Base-by-base conservation (phyloP, 306 rosid genomes). In the Mimosa pudica region DNA sequence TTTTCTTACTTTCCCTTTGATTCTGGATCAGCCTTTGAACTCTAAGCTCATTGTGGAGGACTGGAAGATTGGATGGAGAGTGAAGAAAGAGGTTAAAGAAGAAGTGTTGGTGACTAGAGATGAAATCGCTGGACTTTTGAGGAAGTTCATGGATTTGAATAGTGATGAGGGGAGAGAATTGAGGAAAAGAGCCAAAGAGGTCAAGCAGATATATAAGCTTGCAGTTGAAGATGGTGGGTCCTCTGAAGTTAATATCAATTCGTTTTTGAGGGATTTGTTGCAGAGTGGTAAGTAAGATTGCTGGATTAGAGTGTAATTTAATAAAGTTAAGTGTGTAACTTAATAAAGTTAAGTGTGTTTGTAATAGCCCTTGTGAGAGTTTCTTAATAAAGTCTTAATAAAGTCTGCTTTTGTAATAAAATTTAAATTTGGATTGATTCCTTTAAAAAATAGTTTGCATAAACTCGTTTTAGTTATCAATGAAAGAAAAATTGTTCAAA, bases 41-140 rank as follows among this genome's bases (percentile, higher is more conserved):
- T 66, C 86, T 79, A 82, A 70, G 77, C 10, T 80, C 8, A 72
- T 90, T 3, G 89, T 82, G 13, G 89, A 88, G 46, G 87, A 87
- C 63, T 90, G 94, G 92, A 88, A 85, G 60, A 57, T 76, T 61
- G 94, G 94, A 11, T 88, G 78, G 87, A 85, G 86, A 38, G 84
- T 88, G 71, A 87, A 83, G 82, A 82, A 81, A 42, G 88, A 76
- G 33, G 76, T 36, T 48, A 76, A 41, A 35, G 73, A 20, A 3
- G 86, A 73, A 2, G 71, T 47, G 52, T 78, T 85, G 81, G 92
- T 89, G 52, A 75, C 3, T n/a, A 85, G 65, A 44, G 85, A 82
- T 13, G 84, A 80, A 38, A 82, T 87, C 78, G 76, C 71, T 33
- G 58, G 30, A 73, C 24, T 85, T 72, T 33, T 90, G 52, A 81